A percentile compares a stretch with the other conserved stretches of the same genome.
Conservation (phyloP, 495 filamentous ascomycete genomes). For the Copromyces sp. region DNA sequence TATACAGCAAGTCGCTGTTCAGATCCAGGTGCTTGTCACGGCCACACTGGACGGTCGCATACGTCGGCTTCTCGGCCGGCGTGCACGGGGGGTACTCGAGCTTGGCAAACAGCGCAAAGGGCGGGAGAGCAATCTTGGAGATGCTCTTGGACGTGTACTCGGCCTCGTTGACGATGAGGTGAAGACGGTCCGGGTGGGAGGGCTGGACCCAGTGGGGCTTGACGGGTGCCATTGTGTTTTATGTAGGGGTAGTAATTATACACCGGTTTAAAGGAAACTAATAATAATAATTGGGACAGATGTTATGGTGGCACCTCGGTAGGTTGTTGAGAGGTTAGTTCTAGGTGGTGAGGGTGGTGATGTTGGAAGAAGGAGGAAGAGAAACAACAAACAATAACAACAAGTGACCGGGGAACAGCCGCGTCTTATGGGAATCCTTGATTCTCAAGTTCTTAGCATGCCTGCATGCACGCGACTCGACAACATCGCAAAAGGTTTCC, state of each 20-base stretch:
- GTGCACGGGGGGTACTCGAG: conserved; percentile 46
- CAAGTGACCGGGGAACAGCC: neutral
- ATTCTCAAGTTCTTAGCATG: neutral
- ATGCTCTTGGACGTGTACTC: conserved; percentile 52
- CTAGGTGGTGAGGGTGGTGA: neutral
- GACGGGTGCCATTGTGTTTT: conserved; percentile 34
- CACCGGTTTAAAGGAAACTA: neutral
- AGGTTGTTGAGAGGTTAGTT: neutral
- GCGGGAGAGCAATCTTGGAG: conserved; percentile 50
- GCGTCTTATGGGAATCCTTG: neutral
- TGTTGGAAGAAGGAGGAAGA: neutral
- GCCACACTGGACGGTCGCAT: conserved; percentile 59
- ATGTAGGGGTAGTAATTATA: neutral
- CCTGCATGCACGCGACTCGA: neutral
- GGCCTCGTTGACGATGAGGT: conserved; percentile 37
- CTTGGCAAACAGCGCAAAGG: conserved; percentile 50
- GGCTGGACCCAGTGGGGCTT: conserved; percentile 43
- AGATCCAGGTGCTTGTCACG: conserved; percentile 55
- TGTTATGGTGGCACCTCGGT: neutral
- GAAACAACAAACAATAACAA: neutral
- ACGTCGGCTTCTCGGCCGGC: conserved; percentile 42
- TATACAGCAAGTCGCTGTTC: conserved; percentile 65
- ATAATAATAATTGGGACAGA: neutral
- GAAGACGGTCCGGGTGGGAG: conserved; percentile 41
- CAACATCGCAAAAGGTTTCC: neutral